Evolutionary conservation across 805 yeast species (phyloP), one percentile per base, ranked within the genome.

Genomic region (Komagataella kurtzmanii): DNA sequence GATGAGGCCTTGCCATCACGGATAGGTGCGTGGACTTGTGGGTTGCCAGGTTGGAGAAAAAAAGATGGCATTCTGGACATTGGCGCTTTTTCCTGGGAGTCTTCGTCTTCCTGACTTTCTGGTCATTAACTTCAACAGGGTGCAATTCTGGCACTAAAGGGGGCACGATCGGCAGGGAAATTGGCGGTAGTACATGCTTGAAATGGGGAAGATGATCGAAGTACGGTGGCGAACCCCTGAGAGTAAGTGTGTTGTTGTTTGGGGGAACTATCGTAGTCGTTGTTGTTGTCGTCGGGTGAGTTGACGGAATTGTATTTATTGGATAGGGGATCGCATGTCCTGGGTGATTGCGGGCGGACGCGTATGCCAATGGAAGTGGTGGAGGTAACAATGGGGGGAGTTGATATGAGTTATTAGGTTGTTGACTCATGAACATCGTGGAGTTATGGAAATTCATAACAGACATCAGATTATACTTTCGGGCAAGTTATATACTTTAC

Each of bases 41-140:
- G 6, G 96, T 88, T 23, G 91, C 87, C 58, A 88, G 70, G 62
- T 88, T 89, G 52, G 88, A 79, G 65, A 83, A 89, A 60, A 70
- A 81, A 45, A 63, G 59, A 52, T 67, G 67, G 54, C 72, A 68
- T 17, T 64, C 57, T 3, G 71, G 71, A 56, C 72, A 68, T 53
- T 65, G 67, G 51, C 68, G 58, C 50, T 68, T 68, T 52, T 64
- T 65, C 47, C 71, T 60, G 10, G 63, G 63, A 12, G 46, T 24
- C 54, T 46, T 50, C 30, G 36, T 40, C 18, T 46, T 23, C 44
- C 19, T 40, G 48, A 30, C 12, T 30, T 6, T 30, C 40, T 10
- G 40, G 10, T 30, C 10, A 8, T 30, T 10, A 10, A 30, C 40
- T 30, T 30, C 40, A 10, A 30, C 40, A 14, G 40, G 40, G 40